Evolutionary conservation across 2,329 filamentous ascomycete species (phyloP), one percentile per base, ranked within the genome.

Genomic region (Chaetothyriales sp.): DNA sequence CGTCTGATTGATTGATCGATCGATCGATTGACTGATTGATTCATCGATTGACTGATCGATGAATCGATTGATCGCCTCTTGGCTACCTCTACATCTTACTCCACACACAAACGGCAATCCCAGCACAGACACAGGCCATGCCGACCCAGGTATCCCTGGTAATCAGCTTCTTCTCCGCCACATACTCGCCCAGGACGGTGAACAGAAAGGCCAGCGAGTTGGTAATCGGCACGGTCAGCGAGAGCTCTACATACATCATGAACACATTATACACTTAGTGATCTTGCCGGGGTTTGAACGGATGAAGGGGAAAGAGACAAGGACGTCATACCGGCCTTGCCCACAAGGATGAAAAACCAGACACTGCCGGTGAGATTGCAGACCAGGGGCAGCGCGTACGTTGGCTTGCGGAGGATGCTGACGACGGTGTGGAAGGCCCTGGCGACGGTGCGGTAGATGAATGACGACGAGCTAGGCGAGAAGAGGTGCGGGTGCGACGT

Each of bases 171-270:
- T 81, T 81, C 62, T 95, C 90, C 0, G 90, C 88, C 74, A 84
- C 94, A 89, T 89, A 97, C 61, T 97, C 90, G 0, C 89, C 90
- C 10, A 95, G 64, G 1, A 95, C 89, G 0, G 90, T 97, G 64
- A 95, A 97, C n/a, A 97, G 69, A 61, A 97, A 97, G 0, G 90
- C 90, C 63, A 94, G 71, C 0, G 89, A 94, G 64, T 97, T 97
- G 1, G 90, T 89, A 56, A 97, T 92, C 1, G 90, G 90, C 0
- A 97, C 89, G 2, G 89, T 95, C 56, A 97, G 73, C 64, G 89
- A 95, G 60, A 97, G 66, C 68, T 97, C 90, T 92, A 60, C 4
- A 49, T 44, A 29, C 8, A 18, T 33, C 7, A 33, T 2, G 29
- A 46, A 29, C 5, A 51, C 4, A n/a, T 28, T 7, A 22, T 28